Evolutionary conservation across 2,329 filamentous ascomycete species (phyloP).

Genomic region (Ophiosphaerella korrae): DNA sequence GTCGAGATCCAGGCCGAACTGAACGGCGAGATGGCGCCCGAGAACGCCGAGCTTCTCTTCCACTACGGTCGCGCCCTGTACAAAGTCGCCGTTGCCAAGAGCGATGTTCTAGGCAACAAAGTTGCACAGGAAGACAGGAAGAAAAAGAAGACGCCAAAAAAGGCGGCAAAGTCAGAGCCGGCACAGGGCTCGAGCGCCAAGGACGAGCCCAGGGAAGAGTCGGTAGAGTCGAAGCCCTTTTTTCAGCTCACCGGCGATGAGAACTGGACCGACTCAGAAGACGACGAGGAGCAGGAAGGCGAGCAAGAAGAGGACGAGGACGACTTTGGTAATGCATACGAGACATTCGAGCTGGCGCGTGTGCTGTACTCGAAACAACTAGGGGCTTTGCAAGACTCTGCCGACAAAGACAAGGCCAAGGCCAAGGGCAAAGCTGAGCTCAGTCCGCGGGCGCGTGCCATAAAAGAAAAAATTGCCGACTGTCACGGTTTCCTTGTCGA

Average conservation of each 20-base stretch:
- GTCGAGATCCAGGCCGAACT: constrained; percentile 88
- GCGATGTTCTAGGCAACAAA: constrained; percentile 87
- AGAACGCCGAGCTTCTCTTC: constrained; percentile 93
- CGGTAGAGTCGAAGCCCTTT: constrained; percentile 70
- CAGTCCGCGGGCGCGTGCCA: constrained; percentile 36
- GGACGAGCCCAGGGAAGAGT: constrained; percentile 52
- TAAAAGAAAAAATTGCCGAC: constrained; percentile 84
- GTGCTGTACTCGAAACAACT: constrained; percentile 64
- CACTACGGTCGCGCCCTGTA: constrained; percentile 93
- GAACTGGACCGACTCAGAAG: constrained; percentile 80
- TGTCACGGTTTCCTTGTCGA: constrained; percentile 93
- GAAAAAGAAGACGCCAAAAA: constrained; percentile 55
- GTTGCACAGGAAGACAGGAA: constrained; percentile 65
- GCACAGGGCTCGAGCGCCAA: constrained; percentile 38
- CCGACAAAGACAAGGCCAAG: constrained; percentile 51
- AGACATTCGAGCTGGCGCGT: constrained; percentile 67
- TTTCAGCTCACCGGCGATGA: constrained; percentile 96
- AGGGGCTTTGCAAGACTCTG: constrained; percentile 48
- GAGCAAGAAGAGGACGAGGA: constrained; percentile 61
- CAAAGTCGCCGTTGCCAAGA: constrained; percentile 91
- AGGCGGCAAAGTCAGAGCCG: constrained; percentile 49
- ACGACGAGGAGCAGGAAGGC: constrained; percentile 64
- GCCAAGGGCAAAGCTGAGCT: constrained; percentile 54
- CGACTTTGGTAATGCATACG: constrained; percentile 67
- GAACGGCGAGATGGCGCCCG: constrained; percentile 87